Evolutionary conservation across 371 early-diverging fungal species (phyloP).

Genomic region (Mucor piriformis): DNA sequence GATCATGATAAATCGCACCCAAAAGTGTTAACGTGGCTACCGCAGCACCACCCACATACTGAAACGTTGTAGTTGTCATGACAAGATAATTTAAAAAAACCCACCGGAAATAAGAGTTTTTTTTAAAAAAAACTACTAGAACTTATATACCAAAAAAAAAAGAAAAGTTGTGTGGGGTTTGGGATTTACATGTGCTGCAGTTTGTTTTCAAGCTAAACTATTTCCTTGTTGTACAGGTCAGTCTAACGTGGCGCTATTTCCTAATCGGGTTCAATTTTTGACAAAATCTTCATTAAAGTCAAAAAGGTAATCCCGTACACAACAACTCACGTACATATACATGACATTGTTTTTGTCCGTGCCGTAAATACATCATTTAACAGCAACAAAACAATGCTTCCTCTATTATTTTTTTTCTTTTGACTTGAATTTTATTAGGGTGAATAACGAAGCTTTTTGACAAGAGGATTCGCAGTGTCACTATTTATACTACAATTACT

Average conservation of each 20-base stretch:
- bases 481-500: slow-evolving; percentile 1
- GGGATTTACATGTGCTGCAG: too few species aligned
- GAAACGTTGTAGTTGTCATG: slow-evolving; percentile 13
- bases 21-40: slow-evolving; percentile 23
- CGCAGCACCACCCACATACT: slow-evolving; percentile 33
- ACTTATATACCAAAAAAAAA: background rate
- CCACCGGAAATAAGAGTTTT: slow-evolving; percentile 2
- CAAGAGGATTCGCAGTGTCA: background rate
- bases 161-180: background rate
- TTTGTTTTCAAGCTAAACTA: too few species aligned
- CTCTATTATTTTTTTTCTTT: too few species aligned
- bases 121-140: slow-evolving; percentile 6
- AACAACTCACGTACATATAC: background rate
- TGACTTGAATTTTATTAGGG: too few species aligned
- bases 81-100: slow-evolving; percentile 9
- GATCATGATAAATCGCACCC: slow-evolving; percentile 29
- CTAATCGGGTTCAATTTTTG: background rate
- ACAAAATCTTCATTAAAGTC: background rate
- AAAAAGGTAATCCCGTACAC: background rate
- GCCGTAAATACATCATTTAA: too few species aligned
- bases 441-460: background rate
- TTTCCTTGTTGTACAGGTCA: too few species aligned
- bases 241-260: too few species aligned
- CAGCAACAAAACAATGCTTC: too few species aligned
- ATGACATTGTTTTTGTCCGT: background rate